Evolutionary conservation across 1,139 yeast genomes (phyloP).

Genomic region (Hemisphaericaspora xylanilytica): DNA sequence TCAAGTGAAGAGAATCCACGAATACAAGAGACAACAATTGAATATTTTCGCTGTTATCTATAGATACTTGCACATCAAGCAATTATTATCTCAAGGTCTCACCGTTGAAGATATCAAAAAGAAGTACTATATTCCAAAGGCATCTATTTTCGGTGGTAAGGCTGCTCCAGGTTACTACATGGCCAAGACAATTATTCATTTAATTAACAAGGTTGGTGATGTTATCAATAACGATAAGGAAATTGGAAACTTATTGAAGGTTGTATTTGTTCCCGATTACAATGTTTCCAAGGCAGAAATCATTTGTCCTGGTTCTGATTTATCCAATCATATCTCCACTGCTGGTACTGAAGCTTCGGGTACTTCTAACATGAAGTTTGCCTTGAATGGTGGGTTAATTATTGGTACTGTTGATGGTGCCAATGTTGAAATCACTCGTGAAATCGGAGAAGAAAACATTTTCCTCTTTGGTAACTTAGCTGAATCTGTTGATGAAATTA

Average conservation of each 20-base stretch:
- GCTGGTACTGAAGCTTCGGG: conserved; percentile 98
- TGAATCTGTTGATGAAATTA: conserved; percentile 82
- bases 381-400: conserved; percentile 87
- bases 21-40: conserved; percentile 92
- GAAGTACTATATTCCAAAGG: conserved; percentile 68
- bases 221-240: conserved; percentile 78
- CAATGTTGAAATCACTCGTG: conserved; percentile 91
- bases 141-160: conserved; percentile 86
- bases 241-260: conserved; percentile 74
- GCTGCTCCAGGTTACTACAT: conserved; percentile 96
- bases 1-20: conserved; percentile 94
- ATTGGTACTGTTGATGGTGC: conserved; percentile 98
- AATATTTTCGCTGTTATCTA: conserved; percentile 86
- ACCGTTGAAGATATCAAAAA: conserved; percentile 56
- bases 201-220: conserved; percentile 76
- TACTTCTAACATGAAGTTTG: conserved; percentile 95
- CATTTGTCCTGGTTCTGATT: conserved; percentile 84
- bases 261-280: conserved; percentile 86
- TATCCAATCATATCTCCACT: conserved; percentile 94
- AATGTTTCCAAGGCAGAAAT: conserved; percentile 93
- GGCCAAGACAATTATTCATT: conserved; percentile 87
- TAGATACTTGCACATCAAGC: conserved; percentile 76
- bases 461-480: conserved; percentile 89
- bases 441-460: conserved; percentile 89
- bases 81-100: conserved; percentile 49